Percentiles rank a stretch among this genome's conserved stretches.
phyloP scores from a whole-genome alignment of 2,329 filamentous ascomycete species.

The Aspergillus tubingensis region DNA sequence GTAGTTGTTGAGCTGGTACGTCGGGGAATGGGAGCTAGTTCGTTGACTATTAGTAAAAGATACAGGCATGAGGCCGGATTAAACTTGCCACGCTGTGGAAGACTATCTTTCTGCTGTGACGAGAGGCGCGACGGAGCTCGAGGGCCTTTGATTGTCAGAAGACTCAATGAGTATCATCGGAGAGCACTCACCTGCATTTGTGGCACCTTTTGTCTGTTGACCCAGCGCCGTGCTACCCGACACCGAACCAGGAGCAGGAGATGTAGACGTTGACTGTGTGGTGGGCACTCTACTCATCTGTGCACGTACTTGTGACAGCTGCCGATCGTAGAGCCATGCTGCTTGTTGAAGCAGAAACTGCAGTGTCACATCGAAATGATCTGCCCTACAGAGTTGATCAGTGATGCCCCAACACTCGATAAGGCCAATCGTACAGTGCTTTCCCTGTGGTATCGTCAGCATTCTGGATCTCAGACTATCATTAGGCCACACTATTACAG shows the following conservation, averaged over 20 bases:
- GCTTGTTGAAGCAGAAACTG: conserved; percentile 91
- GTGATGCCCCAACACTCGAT: not conserved
- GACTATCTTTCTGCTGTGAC: conserved; percentile 37
- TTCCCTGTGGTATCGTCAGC: conserved; percentile 59
- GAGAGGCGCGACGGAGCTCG: conserved; percentile 43
- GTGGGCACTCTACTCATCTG: conserved; percentile 72
- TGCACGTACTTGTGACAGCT: conserved; percentile 84
- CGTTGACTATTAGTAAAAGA: not conserved
- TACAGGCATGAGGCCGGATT: not conserved
- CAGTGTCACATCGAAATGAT: conserved; percentile 78
- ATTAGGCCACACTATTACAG: conserved; percentile 56
- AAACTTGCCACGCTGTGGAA: conserved; percentile 30
- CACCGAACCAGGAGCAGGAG: conserved; percentile 46
- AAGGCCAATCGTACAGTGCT: conserved; percentile 59
- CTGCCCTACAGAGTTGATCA: conserved; percentile 54
- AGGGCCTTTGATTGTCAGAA: conserved; percentile 32
- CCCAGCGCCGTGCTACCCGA: conserved; percentile 45
- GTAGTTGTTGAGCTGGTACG: conserved; percentile 37
- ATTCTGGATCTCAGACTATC: conserved; percentile 2
- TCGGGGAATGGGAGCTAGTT: conserved; percentile 20
- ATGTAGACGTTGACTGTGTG: conserved; percentile 44
- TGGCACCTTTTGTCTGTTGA: conserved; percentile 28
- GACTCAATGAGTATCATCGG: not conserved
- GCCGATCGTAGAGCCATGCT: conserved; percentile 88
- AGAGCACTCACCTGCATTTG: conserved; percentile 3